Conservation (phyloP, 371 early-diverging fungal genomes). For the Coemansia sp. region DNA sequence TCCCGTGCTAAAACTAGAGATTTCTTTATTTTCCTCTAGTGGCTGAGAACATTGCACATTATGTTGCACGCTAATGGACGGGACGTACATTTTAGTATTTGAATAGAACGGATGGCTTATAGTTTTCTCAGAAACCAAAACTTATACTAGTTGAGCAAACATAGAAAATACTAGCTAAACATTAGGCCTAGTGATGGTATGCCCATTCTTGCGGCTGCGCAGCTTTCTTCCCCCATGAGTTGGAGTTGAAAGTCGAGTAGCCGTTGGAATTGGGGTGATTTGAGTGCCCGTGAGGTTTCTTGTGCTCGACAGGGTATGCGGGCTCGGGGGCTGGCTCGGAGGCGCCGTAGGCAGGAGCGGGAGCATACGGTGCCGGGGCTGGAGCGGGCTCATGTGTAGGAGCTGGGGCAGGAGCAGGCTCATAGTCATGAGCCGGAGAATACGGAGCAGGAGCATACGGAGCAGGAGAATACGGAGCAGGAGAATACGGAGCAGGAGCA, state of each 20-base stretch:
- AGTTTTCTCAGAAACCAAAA: background rate
- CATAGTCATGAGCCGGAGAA: background rate
- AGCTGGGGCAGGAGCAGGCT: constrained; percentile 6
- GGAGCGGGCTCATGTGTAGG: background rate
- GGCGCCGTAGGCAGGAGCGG: constrained; percentile 11
- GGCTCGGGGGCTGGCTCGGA: background rate
- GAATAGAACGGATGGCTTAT: background rate
- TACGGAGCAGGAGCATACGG: background rate
- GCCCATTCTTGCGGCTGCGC: background rate
- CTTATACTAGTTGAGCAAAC: background rate
- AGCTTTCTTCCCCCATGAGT: constrained; percentile 6
- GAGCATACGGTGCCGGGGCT: background rate
- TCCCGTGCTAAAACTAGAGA: background rate
- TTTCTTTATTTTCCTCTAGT: background rate
- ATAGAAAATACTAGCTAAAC: background rate
- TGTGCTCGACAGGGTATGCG: constrained; percentile 2
- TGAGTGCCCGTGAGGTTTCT: background rate
- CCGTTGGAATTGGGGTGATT: background rate
- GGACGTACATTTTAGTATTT: background rate
- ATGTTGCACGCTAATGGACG: background rate
- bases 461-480: background rate
- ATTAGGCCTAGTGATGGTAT: background rate
- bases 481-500: constrained; percentile 3
- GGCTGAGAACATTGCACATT: background rate
- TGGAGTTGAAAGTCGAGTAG: background rate